Percentiles rank a stretch among this genome's conserved stretches.
These are phyloP conservation scores for Saussurea involucrata DNA, from an alignment of 129 eudicot genomes.

Conservation along the genomic window DNA sequence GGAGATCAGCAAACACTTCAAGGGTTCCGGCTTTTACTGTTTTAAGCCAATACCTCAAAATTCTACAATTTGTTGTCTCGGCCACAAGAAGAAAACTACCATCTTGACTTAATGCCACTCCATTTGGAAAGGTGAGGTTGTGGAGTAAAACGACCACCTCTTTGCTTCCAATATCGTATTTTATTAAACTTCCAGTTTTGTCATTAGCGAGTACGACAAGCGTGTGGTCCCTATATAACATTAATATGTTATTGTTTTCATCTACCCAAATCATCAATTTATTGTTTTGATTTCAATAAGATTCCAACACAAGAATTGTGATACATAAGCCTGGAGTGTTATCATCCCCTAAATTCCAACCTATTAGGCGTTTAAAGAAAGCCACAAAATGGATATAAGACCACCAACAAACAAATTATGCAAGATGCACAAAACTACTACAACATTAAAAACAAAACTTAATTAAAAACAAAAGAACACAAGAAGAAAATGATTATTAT, in stretches of 20 bases:
- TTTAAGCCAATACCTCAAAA: constrained; percentile 64
- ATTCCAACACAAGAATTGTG: too few relatives aligned
- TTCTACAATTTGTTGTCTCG: constrained; percentile 51
- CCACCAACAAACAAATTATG: neutral
- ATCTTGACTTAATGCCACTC: constrained; percentile 74
- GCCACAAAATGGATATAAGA: neutral
- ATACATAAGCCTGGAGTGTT: neutral
- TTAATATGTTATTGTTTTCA: neutral
- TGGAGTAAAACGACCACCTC: constrained; percentile 39
- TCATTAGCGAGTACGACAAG: constrained; percentile 42
- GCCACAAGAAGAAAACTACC: constrained; percentile 58
- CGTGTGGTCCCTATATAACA: constrained; percentile 34
- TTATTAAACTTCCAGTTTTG: constrained; percentile 68
- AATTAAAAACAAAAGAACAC: too few relatives aligned
- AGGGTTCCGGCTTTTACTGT: constrained; percentile 46
- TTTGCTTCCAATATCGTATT: constrained; percentile 49
- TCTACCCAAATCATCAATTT: neutral
- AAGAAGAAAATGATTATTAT: too few relatives aligned
- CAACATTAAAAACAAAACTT: neutral
- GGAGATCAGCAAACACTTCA: constrained; percentile 50
- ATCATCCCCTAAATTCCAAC: neutral
- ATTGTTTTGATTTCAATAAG: neutral
- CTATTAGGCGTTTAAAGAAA: neutral
- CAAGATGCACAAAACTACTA: too few relatives aligned
- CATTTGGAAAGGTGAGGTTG: constrained; percentile 78